Evolutionary conservation across 495 filamentous ascomycete species (phyloP).

Genomic region (Cenococcum geophilum): DNA sequence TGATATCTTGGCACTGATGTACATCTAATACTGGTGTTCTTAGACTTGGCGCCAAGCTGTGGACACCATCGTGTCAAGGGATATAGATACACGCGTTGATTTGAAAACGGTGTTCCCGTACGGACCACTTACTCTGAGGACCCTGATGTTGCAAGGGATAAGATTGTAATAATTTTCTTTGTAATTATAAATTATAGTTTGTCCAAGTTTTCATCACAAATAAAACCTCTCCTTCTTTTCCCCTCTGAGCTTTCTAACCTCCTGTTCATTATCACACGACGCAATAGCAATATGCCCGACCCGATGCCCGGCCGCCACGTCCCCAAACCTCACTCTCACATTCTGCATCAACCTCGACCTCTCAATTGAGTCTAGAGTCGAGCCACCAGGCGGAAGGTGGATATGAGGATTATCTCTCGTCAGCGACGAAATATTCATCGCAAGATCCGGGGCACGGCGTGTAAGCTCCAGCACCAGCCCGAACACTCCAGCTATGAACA

Average conservation of each 20-base stretch:
- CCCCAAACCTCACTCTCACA: constrained; percentile 16
- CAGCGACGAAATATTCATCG: constrained; percentile 22
- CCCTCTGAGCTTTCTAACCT: not conserved
- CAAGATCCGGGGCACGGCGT: constrained; percentile 19
- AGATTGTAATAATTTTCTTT: too few relatives aligned
- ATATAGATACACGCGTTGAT: too few relatives aligned
- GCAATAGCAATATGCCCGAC: constrained; percentile 25
- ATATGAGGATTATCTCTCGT: constrained; percentile 25
- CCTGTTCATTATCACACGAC: constrained; percentile 9
- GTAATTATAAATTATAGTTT: not conserved
- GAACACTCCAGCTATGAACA: constrained; percentile 15
- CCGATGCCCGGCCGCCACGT: constrained; percentile 7
- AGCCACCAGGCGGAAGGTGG: constrained; percentile 7
- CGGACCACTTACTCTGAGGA: too few relatives aligned
- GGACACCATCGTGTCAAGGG: too few relatives aligned
- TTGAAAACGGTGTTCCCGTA: too few relatives aligned
- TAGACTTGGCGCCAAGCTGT: too few relatives aligned
- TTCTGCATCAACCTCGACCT: constrained; percentile 13
- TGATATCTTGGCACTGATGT: too few relatives aligned
- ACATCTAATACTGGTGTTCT: too few relatives aligned
- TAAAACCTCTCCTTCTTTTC: not conserved
- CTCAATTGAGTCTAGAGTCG: constrained; percentile 13
- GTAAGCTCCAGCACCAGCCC: constrained; percentile 13
- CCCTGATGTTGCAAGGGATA: too few relatives aligned
- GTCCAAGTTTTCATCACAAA: constrained; percentile 18